Evolutionary conservation across 2,329 filamentous ascomycete species (phyloP).

Genomic region (Neofusicoccum parvum): DNA sequence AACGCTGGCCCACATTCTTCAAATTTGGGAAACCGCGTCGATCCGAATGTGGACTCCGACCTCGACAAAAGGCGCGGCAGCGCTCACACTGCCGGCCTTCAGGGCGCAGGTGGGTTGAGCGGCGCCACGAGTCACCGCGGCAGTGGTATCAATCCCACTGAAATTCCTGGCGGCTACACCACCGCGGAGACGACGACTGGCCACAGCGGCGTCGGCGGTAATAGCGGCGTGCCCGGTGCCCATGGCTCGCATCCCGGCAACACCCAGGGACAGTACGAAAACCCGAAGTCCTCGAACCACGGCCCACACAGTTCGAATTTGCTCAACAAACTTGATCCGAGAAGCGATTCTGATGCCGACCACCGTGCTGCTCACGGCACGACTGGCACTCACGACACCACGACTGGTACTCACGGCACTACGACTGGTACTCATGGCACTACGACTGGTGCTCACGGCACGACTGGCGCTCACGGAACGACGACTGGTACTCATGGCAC

Average conservation of each 20-base stretch:
- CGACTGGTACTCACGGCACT: neutral
- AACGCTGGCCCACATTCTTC: conserved; percentile 14
- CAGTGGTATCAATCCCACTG: neutral
- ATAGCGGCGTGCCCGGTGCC: neutral
- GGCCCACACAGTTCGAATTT: conserved; percentile 15
- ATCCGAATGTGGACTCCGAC: conserved; percentile 20
- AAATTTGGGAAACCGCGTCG: conserved; percentile 7
- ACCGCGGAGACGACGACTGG: conserved; percentile 5
- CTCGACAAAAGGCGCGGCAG: neutral
- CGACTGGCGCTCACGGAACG: neutral
- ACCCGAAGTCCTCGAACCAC: neutral
- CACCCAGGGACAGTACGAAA: neutral
- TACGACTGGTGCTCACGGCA: neutral
- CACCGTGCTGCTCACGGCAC: neutral
- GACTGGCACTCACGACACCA: neutral
- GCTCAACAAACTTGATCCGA: conserved; percentile 6
- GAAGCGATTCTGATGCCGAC: conserved; percentile 9
- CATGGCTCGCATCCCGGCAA: neutral
- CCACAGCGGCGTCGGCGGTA: neutral
- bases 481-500: neutral
- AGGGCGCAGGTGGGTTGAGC: neutral
- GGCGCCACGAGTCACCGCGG: neutral
- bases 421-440: neutral
- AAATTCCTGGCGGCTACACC: conserved; percentile 2
- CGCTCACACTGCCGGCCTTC: conserved; percentile 1